Percentiles rank a stretch among this genome's conserved stretches.
phyloP scores from a whole-genome alignment of 257 asterid genomes.

The Eustoma russellianum region DNA sequence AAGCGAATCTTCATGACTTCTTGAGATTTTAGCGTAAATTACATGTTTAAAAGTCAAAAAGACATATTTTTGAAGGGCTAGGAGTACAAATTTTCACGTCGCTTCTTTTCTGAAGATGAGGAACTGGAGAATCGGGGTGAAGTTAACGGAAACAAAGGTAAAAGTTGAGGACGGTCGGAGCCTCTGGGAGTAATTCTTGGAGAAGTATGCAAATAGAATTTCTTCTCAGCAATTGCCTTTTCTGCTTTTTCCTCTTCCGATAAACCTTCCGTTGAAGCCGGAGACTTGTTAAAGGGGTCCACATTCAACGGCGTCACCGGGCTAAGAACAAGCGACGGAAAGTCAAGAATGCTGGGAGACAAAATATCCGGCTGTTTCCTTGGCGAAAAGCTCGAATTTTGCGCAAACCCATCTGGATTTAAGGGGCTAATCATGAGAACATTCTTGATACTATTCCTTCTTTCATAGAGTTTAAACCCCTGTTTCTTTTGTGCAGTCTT shows the following conservation, averaged over 20 bases:
- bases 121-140: conserved; percentile 63
- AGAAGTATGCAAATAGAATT: conserved; percentile 70
- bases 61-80: too few relatives aligned
- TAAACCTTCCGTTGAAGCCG: conserved; percentile 23
- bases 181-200: conserved; percentile 37
- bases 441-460: conserved; percentile 67
- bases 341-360: conserved; percentile 86
- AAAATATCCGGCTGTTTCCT: conserved; percentile 52
- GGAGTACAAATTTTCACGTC: too few relatives aligned
- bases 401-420: conserved; percentile 29
- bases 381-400: conserved; percentile 30
- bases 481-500: conserved; percentile 62
- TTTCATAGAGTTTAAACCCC: conserved; percentile 78
- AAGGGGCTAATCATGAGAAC: conserved; percentile 76
- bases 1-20: too few relatives aligned
- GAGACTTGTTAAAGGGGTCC: conserved; percentile 28
- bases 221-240: conserved; percentile 79
- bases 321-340: conserved; percentile 75
- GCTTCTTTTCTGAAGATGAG: background rate
- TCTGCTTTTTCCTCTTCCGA: conserved; percentile 73
- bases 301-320: conserved; percentile 70
- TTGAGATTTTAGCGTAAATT: too few relatives aligned
- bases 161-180: conserved; percentile 44
- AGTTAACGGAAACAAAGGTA: conserved; percentile 68
- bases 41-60: too few relatives aligned